Evolutionary conservation across 2,329 filamentous ascomycete species (phyloP).

Genomic region (Sporothrix brunneoviolacea): DNA sequence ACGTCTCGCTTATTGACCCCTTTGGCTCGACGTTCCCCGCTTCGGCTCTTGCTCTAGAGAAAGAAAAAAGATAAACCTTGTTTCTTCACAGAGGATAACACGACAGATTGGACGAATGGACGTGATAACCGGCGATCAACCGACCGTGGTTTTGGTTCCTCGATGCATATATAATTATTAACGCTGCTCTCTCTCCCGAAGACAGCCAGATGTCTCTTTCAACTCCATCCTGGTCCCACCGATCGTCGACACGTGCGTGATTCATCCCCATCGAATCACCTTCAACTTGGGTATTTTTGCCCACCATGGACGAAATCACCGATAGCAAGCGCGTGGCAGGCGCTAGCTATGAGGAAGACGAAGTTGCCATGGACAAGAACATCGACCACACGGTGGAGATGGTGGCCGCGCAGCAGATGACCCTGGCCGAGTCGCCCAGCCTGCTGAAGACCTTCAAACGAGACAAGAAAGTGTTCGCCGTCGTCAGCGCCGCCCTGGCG

Average conservation of each 20-base stretch:
- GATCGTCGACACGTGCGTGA: too few relatives aligned
- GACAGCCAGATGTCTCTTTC: too few relatives aligned
- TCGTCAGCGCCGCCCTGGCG: not conserved
- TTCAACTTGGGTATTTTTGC: too few relatives aligned
- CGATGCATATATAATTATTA: not conserved
- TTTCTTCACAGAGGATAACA: too few relatives aligned
- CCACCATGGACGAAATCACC: not conserved
- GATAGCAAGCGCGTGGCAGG: not conserved
- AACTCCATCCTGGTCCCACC: too few relatives aligned
- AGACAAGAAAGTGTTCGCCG: not conserved
- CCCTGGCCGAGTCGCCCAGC: not conserved
- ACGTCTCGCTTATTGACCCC: too few relatives aligned
- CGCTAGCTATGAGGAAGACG: not conserved
- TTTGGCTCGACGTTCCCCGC: too few relatives aligned
- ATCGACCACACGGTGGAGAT: not conserved
- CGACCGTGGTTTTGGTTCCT: not conserved
- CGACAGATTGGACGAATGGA: too few relatives aligned
- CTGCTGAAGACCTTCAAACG: not conserved
- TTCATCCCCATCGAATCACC: too few relatives aligned
- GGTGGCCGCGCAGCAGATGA: not conserved
- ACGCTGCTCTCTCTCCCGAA: not conserved
- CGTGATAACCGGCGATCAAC: not conserved
- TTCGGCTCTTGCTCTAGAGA: too few relatives aligned
- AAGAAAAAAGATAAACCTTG: too few relatives aligned
- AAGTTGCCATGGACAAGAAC: not conserved